Evolutionary conservation across 805 yeast species (phyloP), one percentile per base, ranked within the genome.

Genomic region (Kodamaea leandrae): DNA sequence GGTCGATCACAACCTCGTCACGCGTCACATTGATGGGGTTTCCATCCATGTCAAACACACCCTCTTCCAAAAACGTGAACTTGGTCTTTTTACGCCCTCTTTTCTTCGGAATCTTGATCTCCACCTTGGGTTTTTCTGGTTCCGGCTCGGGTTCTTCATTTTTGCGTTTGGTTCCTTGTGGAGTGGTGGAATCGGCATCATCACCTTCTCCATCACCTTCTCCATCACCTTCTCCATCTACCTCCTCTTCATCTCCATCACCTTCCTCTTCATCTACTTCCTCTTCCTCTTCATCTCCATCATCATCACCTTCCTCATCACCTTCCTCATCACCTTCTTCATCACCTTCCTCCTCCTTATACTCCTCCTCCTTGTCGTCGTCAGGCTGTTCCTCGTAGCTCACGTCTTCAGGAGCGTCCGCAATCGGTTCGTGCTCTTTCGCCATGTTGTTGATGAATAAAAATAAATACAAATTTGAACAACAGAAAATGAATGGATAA

Each of bases 1-100:
- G 56, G 1, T 83, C 83, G 12, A 88, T 71, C 6, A 76, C 80
- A 33, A 83, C 82, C 67, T 91, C 97, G 57, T 89, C 96, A 54
- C 83, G 76, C 16, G 67, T 68, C 4, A 90, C 72, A 20, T 72
- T 71, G 39, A 80, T 66, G 12, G 83, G 82, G 43, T 79, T 76
- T 2, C 95, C 95, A 19, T 80, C 76, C 33, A 77, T 85, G 54
- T 85, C 89, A 27, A 75, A 66, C 14, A 66, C 64, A 21, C 76
- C 64, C 28, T 53, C 79, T 32, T 65, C 73, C 6, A 60, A 52
- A 15, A 60, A 47, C 5, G 60, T 60, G 37, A 67, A 53, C 53
- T 64, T 67, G 37, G 66, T 63, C 52, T 61, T 67, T 52, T 70
- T 66, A 42, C 75, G 62, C 10, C 52, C 52, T 38, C 51, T 42